A percentile compares a stretch with the other conserved stretches of the same genome.
Conservation (phyloP, 2,329 filamentous ascomycete genomes). For the Apiospora marii region DNA sequence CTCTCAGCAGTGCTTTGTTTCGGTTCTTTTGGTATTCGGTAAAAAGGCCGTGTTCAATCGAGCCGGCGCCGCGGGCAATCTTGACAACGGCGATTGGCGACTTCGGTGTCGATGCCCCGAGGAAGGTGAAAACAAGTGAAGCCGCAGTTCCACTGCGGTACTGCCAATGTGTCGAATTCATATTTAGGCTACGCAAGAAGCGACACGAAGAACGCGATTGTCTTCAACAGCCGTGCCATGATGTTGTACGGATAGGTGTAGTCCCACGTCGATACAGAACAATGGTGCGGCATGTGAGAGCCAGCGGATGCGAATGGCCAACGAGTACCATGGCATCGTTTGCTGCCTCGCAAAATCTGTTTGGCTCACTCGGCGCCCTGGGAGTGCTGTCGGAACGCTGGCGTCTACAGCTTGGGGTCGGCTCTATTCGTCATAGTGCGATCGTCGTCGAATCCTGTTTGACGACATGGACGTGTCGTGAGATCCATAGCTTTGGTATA, state of each 20-base stretch:
- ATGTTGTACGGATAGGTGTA: not conserved
- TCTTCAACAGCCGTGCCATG: not conserved
- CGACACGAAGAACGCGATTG: not conserved
- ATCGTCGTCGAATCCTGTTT: not conserved
- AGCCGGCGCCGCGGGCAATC: not conserved
- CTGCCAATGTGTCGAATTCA: not conserved
- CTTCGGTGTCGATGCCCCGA: not conserved
- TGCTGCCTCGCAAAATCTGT: not conserved
- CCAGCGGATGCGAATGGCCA: not conserved
- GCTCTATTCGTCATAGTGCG: not conserved
- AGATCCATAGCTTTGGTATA: not conserved
- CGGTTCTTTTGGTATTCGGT: not conserved
- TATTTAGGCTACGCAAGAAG: not conserved
- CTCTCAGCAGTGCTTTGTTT: not conserved
- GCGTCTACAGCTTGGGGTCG: not conserved
- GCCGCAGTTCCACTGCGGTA: not conserved
- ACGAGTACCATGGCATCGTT: not conserved
- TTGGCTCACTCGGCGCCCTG: not conserved
- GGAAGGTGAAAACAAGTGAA: not conserved
- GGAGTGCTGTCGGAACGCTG: not conserved
- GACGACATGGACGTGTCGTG: not conserved
- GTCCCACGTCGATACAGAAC: conserved; percentile 1
- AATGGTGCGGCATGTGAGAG: not conserved
- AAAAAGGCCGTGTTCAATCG: not conserved
- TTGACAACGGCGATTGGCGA: not conserved